phyloP scores from a whole-genome alignment of 306 rosid species.

The Begonia peltatifolia region DNA sequence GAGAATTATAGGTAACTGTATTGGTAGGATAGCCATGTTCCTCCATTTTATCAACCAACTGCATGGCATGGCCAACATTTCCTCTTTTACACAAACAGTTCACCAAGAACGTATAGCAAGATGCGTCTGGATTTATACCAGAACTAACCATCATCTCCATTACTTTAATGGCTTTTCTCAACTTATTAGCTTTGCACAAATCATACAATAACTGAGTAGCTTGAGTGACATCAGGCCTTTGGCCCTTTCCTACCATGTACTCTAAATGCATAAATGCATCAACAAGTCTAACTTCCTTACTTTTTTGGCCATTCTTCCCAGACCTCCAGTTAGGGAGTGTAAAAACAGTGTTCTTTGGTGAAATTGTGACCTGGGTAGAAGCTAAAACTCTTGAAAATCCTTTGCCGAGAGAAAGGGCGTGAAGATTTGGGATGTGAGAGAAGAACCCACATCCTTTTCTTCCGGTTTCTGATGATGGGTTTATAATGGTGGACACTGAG shows the following conservation, averaged over 20 bases:
- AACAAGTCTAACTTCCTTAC: constrained; percentile 35
- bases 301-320: constrained; percentile 36
- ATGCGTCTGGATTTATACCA: constrained; percentile 60
- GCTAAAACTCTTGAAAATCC: constrained; percentile 64
- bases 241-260: constrained; percentile 50
- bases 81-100: constrained; percentile 66
- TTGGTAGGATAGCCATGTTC: constrained; percentile 47
- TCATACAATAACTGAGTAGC: constrained; percentile 80
- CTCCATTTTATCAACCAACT: constrained; percentile 78
- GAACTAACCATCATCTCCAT: constrained; percentile 74
- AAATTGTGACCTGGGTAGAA: constrained; percentile 39
- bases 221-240: constrained; percentile 56
- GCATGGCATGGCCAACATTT: constrained; percentile 81
- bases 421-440: constrained; percentile 30
- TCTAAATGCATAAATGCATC: constrained; percentile 63
- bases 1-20: constrained; percentile 56
- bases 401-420: constrained; percentile 28
- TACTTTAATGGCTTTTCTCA: constrained; percentile 47
- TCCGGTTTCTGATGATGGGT: constrained; percentile 24
- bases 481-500: constrained; percentile 29
- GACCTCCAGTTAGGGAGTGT: constrained; percentile 57
- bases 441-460: constrained; percentile 29
- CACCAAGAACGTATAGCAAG: constrained; percentile 55
- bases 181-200: constrained; percentile 56
- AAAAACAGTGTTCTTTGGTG: constrained; percentile 48